These are phyloP conservation scores for Mortierella alpina DNA, from an alignment of 192 early-diverging fungal species.

Conservation along the genomic window DNA sequence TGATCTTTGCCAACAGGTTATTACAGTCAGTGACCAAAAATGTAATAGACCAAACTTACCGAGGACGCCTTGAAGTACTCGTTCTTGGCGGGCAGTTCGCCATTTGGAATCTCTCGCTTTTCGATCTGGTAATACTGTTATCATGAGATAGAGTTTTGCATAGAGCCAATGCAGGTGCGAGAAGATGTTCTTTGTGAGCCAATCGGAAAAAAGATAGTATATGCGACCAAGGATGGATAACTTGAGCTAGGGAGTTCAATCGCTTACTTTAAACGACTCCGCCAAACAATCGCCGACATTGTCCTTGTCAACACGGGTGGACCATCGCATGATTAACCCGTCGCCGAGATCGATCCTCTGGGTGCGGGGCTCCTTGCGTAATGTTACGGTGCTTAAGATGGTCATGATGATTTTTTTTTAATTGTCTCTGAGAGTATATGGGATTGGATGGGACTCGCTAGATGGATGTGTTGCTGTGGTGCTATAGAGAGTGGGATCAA, in stretches of 20 bases:
- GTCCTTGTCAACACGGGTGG: constrained; percentile 14
- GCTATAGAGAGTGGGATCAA: too few species aligned
- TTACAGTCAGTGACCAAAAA: background rate
- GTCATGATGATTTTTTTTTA: too few species aligned
- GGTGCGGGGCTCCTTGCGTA: constrained; percentile 4
- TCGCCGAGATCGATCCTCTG: constrained; percentile 29
- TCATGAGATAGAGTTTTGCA: too few species aligned
- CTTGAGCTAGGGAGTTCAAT: background rate
- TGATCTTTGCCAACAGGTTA: too few species aligned
- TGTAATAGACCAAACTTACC: background rate
- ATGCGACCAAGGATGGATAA: background rate
- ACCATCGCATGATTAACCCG: constrained; percentile 43
- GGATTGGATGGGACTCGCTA: too few species aligned
- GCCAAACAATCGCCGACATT: constrained; percentile 8
- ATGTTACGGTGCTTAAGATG: background rate
- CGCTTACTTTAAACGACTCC: constrained; percentile 14
- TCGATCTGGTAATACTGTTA: background rate
- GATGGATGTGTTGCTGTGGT: too few species aligned
- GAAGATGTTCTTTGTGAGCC: background rate
- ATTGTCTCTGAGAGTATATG: too few species aligned
- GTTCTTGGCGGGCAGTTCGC: constrained; percentile 7
- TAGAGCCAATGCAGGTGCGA: background rate
- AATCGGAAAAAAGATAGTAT: background rate
- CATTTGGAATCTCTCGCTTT: background rate
- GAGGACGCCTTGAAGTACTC: background rate